These are phyloP conservation scores for Podaxis pistillaris DNA, from an alignment of 768 basidiomycete species.

Conservation along the genomic window DNA sequence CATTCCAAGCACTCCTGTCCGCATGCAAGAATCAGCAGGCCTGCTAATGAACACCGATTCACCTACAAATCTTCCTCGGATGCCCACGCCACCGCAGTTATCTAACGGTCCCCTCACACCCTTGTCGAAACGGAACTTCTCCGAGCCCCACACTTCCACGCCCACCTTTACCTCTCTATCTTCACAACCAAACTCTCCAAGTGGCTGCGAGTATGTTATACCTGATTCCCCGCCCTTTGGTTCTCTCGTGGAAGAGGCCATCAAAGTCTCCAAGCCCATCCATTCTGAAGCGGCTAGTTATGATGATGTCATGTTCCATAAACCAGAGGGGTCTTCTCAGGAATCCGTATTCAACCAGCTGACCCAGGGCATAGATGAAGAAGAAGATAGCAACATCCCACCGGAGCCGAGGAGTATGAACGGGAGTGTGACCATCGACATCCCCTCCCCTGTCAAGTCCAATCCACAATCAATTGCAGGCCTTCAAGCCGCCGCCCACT, in stretches of 20 bases:
- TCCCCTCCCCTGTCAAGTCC: background rate
- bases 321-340: conserved; percentile 26
- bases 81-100: background rate
- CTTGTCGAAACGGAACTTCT: background rate
- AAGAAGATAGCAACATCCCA: conserved; percentile 13
- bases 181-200: conserved; percentile 20
- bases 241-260: conserved; percentile 15
- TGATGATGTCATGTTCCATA: conserved; percentile 3
- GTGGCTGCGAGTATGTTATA: conserved; percentile 2
- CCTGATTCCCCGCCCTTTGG: conserved; percentile 17
- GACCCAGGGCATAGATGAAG: conserved; percentile 35
- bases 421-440: background rate
- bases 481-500: background rate
- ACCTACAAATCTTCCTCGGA: background rate
- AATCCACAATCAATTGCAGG: background rate
- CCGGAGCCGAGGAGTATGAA: background rate
- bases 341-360: conserved; percentile 47
- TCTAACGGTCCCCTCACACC: conserved; percentile 2
- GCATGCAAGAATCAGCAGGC: background rate
- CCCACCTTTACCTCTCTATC: conserved; percentile 28
- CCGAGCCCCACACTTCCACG: background rate
- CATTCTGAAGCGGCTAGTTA: background rate
- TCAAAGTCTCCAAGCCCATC: background rate
- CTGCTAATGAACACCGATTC: background rate
- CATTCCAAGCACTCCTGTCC: background rate